These are phyloP conservation scores for Quercus suber DNA, from an alignment of 306 rosid genomes.

Conservation along the genomic window DNA sequence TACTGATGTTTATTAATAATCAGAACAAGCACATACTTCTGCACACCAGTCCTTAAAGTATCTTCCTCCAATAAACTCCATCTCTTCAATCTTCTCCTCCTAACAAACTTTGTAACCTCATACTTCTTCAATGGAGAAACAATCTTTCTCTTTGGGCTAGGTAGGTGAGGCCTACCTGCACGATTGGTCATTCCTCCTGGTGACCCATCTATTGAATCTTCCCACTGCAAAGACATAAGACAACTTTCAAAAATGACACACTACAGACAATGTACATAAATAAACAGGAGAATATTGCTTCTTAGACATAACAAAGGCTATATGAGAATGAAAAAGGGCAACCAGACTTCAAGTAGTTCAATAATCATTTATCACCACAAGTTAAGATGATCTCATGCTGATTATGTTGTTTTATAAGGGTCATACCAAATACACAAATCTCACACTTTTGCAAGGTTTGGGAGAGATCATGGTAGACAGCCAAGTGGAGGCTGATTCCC, in stretches of 20 bases:
- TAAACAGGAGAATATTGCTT: not conserved
- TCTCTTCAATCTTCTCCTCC: slow-evolving; percentile 46
- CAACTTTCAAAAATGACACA: not conserved
- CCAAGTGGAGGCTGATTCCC: too few relatives aligned
- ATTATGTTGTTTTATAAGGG: not conserved
- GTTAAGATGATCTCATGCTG: not conserved
- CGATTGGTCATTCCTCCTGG: slow-evolving; percentile 17
- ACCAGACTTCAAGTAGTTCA: not conserved
- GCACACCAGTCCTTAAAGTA: slow-evolving; percentile 57
- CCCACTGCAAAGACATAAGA: slow-evolving; percentile 54
- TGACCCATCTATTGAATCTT: slow-evolving; percentile 53
- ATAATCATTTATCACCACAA: not conserved
- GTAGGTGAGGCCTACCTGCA: slow-evolving; percentile 26
- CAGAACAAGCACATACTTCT: slow-evolving; percentile 45
- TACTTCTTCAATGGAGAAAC: slow-evolving; percentile 49
- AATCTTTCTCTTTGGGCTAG: slow-evolving; percentile 36
- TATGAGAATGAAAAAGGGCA: not conserved
- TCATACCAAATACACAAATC: too few relatives aligned
- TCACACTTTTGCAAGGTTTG: too few relatives aligned
- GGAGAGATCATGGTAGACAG: too few relatives aligned
- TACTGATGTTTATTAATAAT: slow-evolving; percentile 1
- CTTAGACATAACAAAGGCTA: not conserved
- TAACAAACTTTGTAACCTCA: slow-evolving; percentile 7
- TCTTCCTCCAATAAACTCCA: slow-evolving; percentile 82
- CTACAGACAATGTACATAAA: too few relatives aligned